A percentile compares a stretch with the other conserved stretches of the same genome.
Conservation (phyloP, 1,284 basidiomycete species). For the Tremellales sp. region DNA sequence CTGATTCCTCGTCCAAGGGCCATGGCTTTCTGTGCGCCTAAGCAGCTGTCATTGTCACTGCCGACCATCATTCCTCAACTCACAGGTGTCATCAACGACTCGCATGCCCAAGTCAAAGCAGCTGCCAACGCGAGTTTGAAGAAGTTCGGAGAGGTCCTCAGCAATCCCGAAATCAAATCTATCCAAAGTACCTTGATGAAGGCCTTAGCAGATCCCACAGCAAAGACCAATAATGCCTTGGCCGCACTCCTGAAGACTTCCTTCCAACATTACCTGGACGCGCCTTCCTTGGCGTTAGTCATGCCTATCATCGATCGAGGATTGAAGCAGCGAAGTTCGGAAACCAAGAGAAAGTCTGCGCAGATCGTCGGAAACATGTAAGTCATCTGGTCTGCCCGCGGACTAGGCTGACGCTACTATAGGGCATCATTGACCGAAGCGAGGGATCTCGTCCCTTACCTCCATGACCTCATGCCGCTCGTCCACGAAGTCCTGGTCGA, state of each 20-base stretch:
- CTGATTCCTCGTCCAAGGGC: constrained; percentile 49
- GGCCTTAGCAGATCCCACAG: constrained; percentile 88
- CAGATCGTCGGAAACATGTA: constrained; percentile 92
- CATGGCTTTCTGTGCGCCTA: constrained; percentile 98
- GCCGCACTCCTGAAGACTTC: constrained; percentile 83
- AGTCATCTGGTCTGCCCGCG: not conserved
- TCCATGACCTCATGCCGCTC: constrained; percentile 80
- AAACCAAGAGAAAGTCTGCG: constrained; percentile 91
- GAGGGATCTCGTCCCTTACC: constrained; percentile 95
- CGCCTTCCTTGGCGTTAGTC: constrained; percentile 95
- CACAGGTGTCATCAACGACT: constrained; percentile 92
- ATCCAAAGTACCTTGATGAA: constrained; percentile 90
- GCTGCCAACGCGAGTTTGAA: constrained; percentile 95
- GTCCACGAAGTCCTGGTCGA: constrained; percentile 90
- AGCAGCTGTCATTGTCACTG: constrained; percentile 89
- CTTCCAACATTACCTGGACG: constrained; percentile 98
- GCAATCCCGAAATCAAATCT: constrained; percentile 89
- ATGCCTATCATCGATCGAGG: constrained; percentile 95
- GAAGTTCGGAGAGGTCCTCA: constrained; percentile 95
- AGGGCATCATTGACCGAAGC: constrained; percentile 84
- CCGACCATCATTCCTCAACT: constrained; percentile 95
- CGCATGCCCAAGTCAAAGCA: constrained; percentile 90
- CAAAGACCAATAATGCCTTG: constrained; percentile 81
- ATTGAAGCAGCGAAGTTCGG: constrained; percentile 83
- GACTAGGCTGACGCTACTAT: not conserved